Conservation (phyloP, 768 basidiomycete genomes). For the Ramaria rubella region DNA sequence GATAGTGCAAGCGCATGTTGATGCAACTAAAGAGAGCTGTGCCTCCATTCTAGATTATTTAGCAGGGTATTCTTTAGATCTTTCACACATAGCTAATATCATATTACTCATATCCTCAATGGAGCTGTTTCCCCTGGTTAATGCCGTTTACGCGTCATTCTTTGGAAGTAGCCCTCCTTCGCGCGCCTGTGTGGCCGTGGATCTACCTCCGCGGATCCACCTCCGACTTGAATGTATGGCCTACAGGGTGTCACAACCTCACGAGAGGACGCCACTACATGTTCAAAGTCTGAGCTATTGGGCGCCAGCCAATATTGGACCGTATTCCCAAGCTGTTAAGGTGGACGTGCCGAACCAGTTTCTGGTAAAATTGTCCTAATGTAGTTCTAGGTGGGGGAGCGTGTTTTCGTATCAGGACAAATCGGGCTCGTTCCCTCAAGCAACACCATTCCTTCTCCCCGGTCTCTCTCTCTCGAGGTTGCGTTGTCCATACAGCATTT, state of each 20-base stretch:
- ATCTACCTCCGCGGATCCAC: constrained; percentile 49
- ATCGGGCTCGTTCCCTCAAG: constrained; percentile 81
- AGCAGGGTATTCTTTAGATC: constrained; percentile 36
- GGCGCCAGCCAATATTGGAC: constrained; percentile 99
- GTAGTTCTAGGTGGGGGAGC: constrained; percentile 53
- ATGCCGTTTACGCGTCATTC: constrained; percentile 69
- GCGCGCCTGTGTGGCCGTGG: constrained; percentile 86
- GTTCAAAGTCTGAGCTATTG: constrained; percentile 97
- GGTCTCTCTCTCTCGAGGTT: constrained; percentile 53
- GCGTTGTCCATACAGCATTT: constrained; percentile 80
- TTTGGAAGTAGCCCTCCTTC: constrained; percentile 92
- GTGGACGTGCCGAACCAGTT: constrained; percentile 37
- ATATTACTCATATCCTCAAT: constrained; percentile 81
- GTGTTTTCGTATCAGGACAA: constrained; percentile 89
- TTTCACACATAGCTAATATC: constrained; percentile 65
- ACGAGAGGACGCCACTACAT: constrained; percentile 70
- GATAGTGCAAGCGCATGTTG: constrained; percentile 9
- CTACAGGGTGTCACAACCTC: constrained; percentile 32
- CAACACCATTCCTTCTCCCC: constrained; percentile 57
- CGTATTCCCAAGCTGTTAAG: constrained; percentile 89
- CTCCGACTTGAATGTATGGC: constrained; percentile 79
- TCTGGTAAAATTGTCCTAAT: not conserved
- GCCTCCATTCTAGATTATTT: constrained; percentile 43
- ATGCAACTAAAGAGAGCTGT: not conserved
- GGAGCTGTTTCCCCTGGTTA: constrained; percentile 69